Conservation (phyloP, 148 eudicot species). For the Vaccinium darrowii region DNA sequence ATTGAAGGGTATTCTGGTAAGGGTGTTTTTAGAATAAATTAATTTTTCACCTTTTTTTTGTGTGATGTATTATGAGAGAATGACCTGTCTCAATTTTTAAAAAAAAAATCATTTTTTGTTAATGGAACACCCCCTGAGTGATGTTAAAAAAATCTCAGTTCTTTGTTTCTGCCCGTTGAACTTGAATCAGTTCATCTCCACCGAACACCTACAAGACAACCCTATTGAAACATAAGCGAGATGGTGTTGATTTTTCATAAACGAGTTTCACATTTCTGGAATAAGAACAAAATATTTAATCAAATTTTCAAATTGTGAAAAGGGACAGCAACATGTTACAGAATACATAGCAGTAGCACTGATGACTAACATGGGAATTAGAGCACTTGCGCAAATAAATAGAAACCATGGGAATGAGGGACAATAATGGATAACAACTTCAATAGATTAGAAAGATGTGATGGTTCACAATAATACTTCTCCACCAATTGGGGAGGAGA, state of each 20-base stretch:
- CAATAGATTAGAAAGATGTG: neutral
- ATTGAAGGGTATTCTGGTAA: no score
- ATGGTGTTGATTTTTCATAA: neutral
- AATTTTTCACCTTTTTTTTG: no score
- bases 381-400: neutral
- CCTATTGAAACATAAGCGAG: neutral
- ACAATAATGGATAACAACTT: neutral
- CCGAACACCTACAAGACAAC: neutral
- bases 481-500: neutral
- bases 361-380: no score
- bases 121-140: no score
- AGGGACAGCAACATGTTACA: neutral
- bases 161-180: neutral
- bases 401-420: no score
- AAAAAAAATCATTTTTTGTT: no score
- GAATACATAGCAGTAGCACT: neutral
- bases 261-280: neutral
- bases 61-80: no score
- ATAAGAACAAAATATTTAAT: neutral
- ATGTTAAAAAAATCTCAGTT: neutral
- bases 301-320: neutral
- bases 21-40: no score
- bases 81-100: no score
- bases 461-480: neutral
- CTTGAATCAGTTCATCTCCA: neutral